Base-by-base conservation (phyloP, 2,329 filamentous ascomycete genomes). In the Aspergillus persii region DNA sequence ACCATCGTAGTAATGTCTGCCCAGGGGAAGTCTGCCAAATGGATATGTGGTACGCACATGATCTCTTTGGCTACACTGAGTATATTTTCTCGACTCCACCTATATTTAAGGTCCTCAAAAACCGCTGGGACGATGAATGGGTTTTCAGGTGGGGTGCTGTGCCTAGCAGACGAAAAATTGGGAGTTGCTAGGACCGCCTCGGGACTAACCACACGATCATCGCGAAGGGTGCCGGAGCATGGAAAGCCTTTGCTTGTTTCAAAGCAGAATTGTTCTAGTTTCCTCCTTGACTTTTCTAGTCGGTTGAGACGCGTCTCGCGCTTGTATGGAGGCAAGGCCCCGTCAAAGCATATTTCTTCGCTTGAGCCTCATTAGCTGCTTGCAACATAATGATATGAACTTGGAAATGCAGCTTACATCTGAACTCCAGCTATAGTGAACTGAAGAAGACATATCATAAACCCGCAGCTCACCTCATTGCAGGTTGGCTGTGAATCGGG, bases 291-390 rank as follows among this genome's bases (percentile, higher is more conserved):
- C 23, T 79, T 81, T 53, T 85, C 78, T 39, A 90, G 79, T 36
- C 92, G 83, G 8, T 82, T 74, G 53, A 87, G 76, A 4, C 92
- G 84, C 6, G 86, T 84, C 0, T 77, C 71, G 36, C 82, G 80
- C 71, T 96, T 96, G 4, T 80, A 74, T 0, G 72, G 59, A 0
- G 94, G 94, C 1, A 98, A 81, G 57, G 86, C 88, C 12, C 92
- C 92, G 73, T 98, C 94, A 68, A 98, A 97, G 71, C 89, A 92
- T 55, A 97, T 89, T 50, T 82, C 85, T 59, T 84, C 77, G 65
- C 87, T 90, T 65, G 33, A 48, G 15, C 12, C 11, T 7, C 54
- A 56, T 62, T 29, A 63, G 52, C 54, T 57, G 33, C 41, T 50
- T 47, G 56, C n/a, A 53, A 46, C 54, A 59, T 59, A 63, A 33